Percentiles rank a stretch among this genome's conserved stretches.
phyloP scores from a whole-genome alignment of 164 flowering plant species.

The Pachysandra terminalis region DNA sequence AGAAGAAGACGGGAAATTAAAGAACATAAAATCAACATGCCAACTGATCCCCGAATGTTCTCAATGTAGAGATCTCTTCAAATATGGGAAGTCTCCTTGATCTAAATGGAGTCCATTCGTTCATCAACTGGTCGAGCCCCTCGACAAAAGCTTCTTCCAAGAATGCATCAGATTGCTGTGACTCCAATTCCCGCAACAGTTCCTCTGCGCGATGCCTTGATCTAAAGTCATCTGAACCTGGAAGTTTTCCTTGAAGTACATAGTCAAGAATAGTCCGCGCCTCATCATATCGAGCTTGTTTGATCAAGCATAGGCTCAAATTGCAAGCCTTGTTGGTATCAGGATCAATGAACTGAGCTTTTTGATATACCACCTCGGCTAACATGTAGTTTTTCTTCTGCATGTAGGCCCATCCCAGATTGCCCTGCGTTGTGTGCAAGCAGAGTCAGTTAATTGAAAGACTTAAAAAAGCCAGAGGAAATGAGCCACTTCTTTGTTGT shows the following conservation, averaged over 20 bases:
- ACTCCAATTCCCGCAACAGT: conserved; percentile 46
- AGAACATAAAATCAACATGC: conserved; percentile 46
- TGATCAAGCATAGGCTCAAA: conserved; percentile 54
- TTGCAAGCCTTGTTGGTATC: conserved; percentile 90
- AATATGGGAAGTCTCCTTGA: conserved; percentile 79
- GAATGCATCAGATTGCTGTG: conserved; percentile 19
- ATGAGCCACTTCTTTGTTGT: too few species aligned
- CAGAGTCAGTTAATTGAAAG: too few species aligned
- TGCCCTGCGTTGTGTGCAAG: conserved; percentile 47
- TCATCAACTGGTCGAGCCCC: conserved; percentile 61
- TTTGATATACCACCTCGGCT: conserved; percentile 75
- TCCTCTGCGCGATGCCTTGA: conserved; percentile 54
- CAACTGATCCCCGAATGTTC: conserved; percentile 74
- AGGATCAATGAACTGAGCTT: conserved; percentile 80
- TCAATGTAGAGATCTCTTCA: conserved; percentile 69
- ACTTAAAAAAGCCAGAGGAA: too few species aligned
- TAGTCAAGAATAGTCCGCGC: conserved; percentile 48
- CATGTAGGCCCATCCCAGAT: conserved; percentile 97
- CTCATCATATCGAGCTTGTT: conserved; percentile 51
- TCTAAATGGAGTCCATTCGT: conserved; percentile 37
- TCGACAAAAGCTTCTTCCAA: conserved; percentile 54
- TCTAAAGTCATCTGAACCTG: conserved; percentile 57
- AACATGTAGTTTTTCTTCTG: conserved; percentile 59
- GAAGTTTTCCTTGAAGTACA: conserved; percentile 38
- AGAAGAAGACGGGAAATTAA: too few species aligned